phyloP scores from a whole-genome alignment of 1,139 yeast species.

The Hemisphaericaspora subhashii region DNA sequence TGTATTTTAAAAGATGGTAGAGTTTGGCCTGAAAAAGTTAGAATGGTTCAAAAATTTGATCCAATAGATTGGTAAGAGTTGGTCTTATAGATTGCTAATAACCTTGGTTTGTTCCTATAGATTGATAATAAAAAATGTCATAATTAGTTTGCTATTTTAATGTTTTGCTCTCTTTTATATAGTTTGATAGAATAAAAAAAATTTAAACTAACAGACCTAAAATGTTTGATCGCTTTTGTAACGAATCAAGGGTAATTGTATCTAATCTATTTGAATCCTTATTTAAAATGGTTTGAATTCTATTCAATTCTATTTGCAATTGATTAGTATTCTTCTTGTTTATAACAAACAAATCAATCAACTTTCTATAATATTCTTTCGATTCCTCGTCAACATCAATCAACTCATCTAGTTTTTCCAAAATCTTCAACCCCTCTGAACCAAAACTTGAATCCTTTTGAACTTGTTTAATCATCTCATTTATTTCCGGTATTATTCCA shows the following conservation, averaged over 20 bases:
- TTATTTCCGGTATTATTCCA: slow-evolving; percentile 50
- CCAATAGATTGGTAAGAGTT: slow-evolving; percentile 53
- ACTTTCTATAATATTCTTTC: slow-evolving; percentile 35
- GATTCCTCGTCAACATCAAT: slow-evolving; percentile 8
- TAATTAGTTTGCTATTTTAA: no score
- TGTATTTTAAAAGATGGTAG: slow-evolving; percentile 63
- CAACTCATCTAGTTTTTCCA: slow-evolving; percentile 17
- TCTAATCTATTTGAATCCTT: slow-evolving; percentile 36
- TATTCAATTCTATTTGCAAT: slow-evolving; percentile 39
- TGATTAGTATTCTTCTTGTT: background rate
- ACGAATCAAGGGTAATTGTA: slow-evolving; percentile 39
- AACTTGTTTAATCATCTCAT: slow-evolving; percentile 7
- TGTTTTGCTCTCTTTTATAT: no score
- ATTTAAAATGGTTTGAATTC: slow-evolving; percentile 49
- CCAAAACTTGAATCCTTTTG: no score
- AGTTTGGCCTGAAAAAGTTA: slow-evolving; percentile 70
- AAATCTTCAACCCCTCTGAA: no score
- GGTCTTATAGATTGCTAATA: background rate
- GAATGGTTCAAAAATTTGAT: slow-evolving; percentile 57
- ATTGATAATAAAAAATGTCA: no score
- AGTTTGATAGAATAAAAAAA: background rate
- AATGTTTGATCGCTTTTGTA: slow-evolving; percentile 50
- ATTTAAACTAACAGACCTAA: slow-evolving; percentile 32
- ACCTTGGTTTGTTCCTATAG: no score
- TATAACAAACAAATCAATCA: slow-evolving; percentile 1